A percentile compares a stretch with the other conserved stretches of the same genome.
Evolutionary conservation across 306 rosid species (phyloP).

Genomic region (Parietaria judaica): DNA sequence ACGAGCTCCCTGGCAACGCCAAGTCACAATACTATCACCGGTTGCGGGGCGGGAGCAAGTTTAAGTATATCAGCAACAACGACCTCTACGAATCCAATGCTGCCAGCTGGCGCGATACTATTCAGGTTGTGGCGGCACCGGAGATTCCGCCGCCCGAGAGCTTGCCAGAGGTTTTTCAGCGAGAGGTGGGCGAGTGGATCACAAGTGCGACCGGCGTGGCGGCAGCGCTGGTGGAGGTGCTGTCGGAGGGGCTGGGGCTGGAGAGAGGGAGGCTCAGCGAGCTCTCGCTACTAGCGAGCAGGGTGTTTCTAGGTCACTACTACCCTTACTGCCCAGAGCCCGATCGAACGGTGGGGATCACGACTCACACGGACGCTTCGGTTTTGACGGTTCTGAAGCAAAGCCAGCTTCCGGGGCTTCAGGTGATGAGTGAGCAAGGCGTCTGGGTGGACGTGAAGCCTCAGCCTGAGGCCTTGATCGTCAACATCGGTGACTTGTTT

Average conservation of each 20-base stretch:
- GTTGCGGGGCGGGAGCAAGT: constrained; percentile 3
- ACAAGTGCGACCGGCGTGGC: constrained; percentile 20
- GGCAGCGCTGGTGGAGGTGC: constrained; percentile 30
- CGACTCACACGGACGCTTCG: neutral
- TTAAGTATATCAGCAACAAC: constrained; percentile 23
- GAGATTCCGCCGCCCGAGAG: constrained; percentile 3
- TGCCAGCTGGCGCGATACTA: constrained; percentile 27
- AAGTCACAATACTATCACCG: constrained; percentile 29
- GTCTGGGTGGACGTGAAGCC: constrained; percentile 5
- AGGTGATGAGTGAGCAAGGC: neutral
- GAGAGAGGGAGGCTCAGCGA: constrained; percentile 29
- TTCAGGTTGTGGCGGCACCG: constrained; percentile 26
- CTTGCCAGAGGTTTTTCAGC: neutral
- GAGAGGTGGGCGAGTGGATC: constrained; percentile 27
- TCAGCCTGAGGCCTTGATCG: neutral
- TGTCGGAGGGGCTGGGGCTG: constrained; percentile 33
- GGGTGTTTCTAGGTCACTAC: neutral
- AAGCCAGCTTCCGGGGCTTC: neutral
- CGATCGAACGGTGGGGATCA: neutral
- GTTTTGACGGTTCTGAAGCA: neutral
- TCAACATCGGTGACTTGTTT: neutral
- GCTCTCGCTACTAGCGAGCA: constrained; percentile 10
- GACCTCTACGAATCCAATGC: neutral
- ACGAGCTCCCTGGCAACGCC: constrained; percentile 24
- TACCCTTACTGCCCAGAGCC: constrained; percentile 3